phyloP scores from a whole-genome alignment of 768 basidiomycete species.

The Dentipellis fragilis region DNA sequence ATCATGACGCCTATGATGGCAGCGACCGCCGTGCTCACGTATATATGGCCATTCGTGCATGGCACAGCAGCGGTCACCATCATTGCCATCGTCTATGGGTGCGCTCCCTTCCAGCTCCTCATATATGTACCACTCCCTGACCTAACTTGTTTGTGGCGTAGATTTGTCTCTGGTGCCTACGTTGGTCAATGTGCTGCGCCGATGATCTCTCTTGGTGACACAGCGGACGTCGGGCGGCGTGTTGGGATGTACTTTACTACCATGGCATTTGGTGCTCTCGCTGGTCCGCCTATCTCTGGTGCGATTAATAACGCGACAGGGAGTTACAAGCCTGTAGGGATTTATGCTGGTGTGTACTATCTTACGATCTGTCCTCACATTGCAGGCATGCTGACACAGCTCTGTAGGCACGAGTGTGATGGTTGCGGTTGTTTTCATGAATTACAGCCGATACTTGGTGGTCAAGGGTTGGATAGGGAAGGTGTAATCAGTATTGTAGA shows the following conservation, averaged over 20 bases:
- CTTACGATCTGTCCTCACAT: neutral
- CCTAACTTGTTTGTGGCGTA: conserved; percentile 16
- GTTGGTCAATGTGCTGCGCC: conserved; percentile 47
- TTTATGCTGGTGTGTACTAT: conserved; percentile 34
- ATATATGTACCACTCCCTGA: neutral
- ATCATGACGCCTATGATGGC: conserved; percentile 56
- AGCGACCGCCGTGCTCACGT: conserved; percentile 47
- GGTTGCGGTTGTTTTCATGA: neutral
- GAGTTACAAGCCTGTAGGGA: conserved; percentile 43
- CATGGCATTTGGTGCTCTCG: conserved; percentile 49
- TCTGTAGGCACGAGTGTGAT: neutral
- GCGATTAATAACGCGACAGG: conserved; percentile 47
- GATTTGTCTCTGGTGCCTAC: conserved; percentile 53
- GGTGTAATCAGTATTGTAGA: neutral
- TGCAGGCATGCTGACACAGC: neutral
- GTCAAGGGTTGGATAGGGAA: neutral
- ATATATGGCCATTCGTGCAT: conserved; percentile 59
- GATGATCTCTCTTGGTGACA: conserved; percentile 49
- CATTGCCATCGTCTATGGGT: conserved; percentile 57
- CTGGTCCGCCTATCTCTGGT: conserved; percentile 67
- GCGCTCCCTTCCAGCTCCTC: conserved; percentile 9
- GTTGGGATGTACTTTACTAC: conserved; percentile 57
- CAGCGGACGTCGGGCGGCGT: conserved; percentile 52
- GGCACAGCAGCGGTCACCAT: conserved; percentile 32
- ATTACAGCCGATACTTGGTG: neutral